Conservation (phyloP, 805 yeast genomes). For the Ogataea zsoltii region DNA sequence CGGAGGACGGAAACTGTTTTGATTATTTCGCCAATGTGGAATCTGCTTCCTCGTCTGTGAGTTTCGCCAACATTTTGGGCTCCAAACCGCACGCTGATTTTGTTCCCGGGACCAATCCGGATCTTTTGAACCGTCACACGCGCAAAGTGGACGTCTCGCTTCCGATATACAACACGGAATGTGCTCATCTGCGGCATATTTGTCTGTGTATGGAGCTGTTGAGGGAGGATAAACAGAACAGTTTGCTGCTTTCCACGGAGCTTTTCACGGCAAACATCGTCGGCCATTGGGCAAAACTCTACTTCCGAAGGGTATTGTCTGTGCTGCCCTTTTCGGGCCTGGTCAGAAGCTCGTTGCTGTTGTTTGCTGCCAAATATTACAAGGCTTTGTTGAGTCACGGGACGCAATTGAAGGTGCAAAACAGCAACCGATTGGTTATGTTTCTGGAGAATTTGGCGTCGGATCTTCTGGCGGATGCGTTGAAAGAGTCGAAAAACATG, state of each 20-base stretch:
- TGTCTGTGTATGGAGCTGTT: no score
- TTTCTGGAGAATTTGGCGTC: conserved; percentile 8
- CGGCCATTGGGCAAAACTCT: conserved; percentile 8
- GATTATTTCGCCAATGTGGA: no score
- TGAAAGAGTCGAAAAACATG: conserved; percentile 9
- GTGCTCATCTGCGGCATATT: no score
- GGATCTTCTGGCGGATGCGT: conserved; percentile 5
- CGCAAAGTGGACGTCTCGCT: conserved; percentile 10
- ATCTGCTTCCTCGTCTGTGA: no score
- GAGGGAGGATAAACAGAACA: conserved; percentile 1
- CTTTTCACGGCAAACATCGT: conserved; percentile 10
- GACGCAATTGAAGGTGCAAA: conserved; percentile 1
- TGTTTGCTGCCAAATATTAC: conserved; percentile 10
- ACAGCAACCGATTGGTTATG: neutral
- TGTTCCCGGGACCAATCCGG: neutral
- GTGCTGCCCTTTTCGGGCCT: conserved; percentile 11
- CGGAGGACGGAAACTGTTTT: no score
- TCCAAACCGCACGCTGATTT: no score
- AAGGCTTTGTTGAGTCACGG: conserved; percentile 7
- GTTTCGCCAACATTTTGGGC: no score
- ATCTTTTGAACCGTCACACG: conserved; percentile 22
- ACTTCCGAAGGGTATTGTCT: conserved; percentile 6
- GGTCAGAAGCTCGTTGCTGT: conserved; percentile 9
- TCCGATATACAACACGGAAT: conserved; percentile 10
- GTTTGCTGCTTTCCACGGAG: conserved; percentile 9